Percentiles rank a stretch among this genome's conserved stretches.
These are phyloP conservation scores for Pestalotiopsis fici DNA, from an alignment of 2,329 filamentous ascomycete genomes.

Conservation along the genomic window DNA sequence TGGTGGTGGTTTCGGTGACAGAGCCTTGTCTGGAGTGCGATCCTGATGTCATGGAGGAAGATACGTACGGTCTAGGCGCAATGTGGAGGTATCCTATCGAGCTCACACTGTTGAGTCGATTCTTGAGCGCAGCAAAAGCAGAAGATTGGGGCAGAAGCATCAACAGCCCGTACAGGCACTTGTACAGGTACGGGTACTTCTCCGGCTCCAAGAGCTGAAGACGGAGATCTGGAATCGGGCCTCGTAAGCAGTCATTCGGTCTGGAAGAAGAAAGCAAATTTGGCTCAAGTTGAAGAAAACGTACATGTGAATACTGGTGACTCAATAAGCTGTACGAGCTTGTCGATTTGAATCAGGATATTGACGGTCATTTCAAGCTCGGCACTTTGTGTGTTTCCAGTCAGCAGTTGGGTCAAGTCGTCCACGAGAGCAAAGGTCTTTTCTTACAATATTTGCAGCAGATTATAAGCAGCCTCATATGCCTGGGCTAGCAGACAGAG, in stretches of 20 bases:
- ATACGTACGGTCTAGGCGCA: constrained; percentile 72
- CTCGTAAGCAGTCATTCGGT: not conserved
- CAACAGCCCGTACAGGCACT: constrained; percentile 92
- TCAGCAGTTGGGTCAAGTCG: constrained; percentile 15
- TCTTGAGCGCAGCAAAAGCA: constrained; percentile 94
- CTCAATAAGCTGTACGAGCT: constrained; percentile 93
- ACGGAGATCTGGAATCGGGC: constrained; percentile 69
- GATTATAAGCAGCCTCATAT: constrained; percentile 96
- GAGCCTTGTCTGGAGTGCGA: constrained; percentile 32
- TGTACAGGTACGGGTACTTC: constrained; percentile 92
- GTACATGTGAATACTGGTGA: constrained; percentile 96
- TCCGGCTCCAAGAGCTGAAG: constrained; percentile 95
- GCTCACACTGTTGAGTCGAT: constrained; percentile 93
- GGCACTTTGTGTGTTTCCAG: constrained; percentile 63
- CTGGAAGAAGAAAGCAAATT: not conserved
- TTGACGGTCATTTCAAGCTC: constrained; percentile 99
- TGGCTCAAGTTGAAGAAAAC: constrained; percentile 26
- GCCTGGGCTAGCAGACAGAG: constrained; percentile 93
- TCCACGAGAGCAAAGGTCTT: not conserved
- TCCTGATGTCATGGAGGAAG: constrained; percentile 25
- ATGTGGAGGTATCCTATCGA: constrained; percentile 94
- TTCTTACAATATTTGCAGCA: constrained; percentile 88
- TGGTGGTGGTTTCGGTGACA: constrained; percentile 31
- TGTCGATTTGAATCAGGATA: constrained; percentile 98
- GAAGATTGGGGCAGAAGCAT: constrained; percentile 99